Base-by-base conservation (phyloP, 2,329 filamentous ascomycete species). In the Colletotrichum sp. region DNA sequence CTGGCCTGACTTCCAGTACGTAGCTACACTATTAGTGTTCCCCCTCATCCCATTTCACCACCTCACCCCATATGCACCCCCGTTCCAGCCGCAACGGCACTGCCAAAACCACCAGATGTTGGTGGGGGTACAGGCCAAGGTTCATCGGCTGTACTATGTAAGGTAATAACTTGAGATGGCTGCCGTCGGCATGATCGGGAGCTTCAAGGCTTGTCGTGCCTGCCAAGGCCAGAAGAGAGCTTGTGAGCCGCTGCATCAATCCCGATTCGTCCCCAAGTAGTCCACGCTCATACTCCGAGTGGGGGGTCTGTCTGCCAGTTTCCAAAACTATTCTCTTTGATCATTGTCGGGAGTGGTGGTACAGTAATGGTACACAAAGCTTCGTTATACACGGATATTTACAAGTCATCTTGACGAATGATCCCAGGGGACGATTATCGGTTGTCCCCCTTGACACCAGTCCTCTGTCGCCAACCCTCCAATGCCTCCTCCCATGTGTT, bases 401-500 rank as follows among this genome's bases (percentile, higher is more conserved):
- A 66, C 59, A 58, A 36, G 34, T 8, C 43, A n/a, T 8, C 58
- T 16, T 31, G 7, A 13, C n/a, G 15, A 43, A 15, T 11, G 5
- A 1, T 34, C 21, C 18, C 16, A 24, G 16, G 6, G 8, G 13
- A n/a, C 13, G 12, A 15, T 62, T 33, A 69, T 43, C 8, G 21
- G 16, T 43, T 65, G 15, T 74, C 70, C 16, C 51, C 64, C 33
- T 69, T 69, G 24, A 29, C 36, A 13, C 34, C 72, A 16, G 59
- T 64, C 51, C 65, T 51, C 59, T 33, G 51, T 18, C 65, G 69
- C 94, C 94, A 95, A 47, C 83, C 83, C 75, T 90, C 88, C 61
- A 95, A 81, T 3, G 91, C 92, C 72, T 89, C 87, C 79, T 95
- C 92, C 89, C 93, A 95, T 18, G 86, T 87, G 55, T 86, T 84